These are phyloP conservation scores for Quercus phellos DNA, from an alignment of 331 rosid species.

Conservation along the genomic window DNA sequence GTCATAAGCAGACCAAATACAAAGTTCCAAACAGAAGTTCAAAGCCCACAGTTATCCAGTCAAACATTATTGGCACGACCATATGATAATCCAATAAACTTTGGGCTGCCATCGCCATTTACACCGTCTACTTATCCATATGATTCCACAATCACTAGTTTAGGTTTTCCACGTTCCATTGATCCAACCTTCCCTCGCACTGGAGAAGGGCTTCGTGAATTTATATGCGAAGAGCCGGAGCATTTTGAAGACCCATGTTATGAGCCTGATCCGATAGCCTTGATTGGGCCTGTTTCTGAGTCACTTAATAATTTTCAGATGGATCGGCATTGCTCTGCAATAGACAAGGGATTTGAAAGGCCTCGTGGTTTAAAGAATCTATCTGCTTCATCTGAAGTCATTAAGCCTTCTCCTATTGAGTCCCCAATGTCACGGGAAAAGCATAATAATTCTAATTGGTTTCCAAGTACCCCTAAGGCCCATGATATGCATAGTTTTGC, in stretches of 20 bases:
- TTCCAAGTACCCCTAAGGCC: conserved; percentile 39
- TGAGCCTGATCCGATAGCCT: conserved; percentile 76
- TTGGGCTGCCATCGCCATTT: conserved; percentile 90
- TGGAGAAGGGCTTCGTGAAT: conserved; percentile 51
- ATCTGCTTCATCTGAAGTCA: conserved; percentile 59
- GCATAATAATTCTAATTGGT: conserved; percentile 50
- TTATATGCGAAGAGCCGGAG: conserved; percentile 73
- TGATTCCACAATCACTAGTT: conserved; percentile 49
- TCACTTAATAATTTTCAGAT: conserved; percentile 85
- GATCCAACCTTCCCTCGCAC: conserved; percentile 68
- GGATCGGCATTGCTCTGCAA: conserved; percentile 53
- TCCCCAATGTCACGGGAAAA: conserved; percentile 90
- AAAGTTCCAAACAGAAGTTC: conserved; percentile 56
- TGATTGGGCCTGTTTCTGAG: conserved; percentile 95
- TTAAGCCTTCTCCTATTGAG: conserved; percentile 87
- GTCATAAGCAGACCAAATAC: conserved; percentile 85
- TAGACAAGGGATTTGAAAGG: conserved; percentile 47
- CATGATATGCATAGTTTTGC: conserved; percentile 49
- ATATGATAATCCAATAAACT: conserved; percentile 75
- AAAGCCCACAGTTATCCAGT: conserved; percentile 50
- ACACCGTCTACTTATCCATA: conserved; percentile 49
- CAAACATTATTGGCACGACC: conserved; percentile 55
- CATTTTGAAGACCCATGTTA: conserved; percentile 94
- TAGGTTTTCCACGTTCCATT: conserved; percentile 82
- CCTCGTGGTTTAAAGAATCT: conserved; percentile 55